Evolutionary conservation across 768 basidiomycete species (phyloP).

Genomic region (Boletus rubropictus): DNA sequence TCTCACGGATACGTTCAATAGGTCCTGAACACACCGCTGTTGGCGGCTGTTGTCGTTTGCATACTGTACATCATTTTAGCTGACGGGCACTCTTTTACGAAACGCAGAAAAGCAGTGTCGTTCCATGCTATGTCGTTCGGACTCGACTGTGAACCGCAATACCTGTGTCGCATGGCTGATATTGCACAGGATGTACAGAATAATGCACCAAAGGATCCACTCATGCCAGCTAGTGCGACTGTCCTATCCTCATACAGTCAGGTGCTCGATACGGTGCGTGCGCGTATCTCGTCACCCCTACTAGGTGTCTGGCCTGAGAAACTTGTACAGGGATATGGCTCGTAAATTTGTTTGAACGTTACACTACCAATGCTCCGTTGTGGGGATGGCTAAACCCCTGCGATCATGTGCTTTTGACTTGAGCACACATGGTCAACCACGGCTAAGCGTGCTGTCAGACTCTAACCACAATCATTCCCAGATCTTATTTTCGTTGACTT

Average conservation of each 20-base stretch:
- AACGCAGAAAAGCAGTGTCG: constrained; percentile 45
- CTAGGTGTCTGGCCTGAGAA: background rate
- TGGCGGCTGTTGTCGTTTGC: constrained; percentile 5
- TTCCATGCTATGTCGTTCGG: constrained; percentile 60
- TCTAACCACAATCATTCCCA: too few relatives aligned
- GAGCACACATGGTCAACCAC: too few relatives aligned
- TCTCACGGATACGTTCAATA: constrained; percentile 14
- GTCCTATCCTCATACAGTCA: constrained; percentile 44
- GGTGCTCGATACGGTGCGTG: constrained; percentile 46
- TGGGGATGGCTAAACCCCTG: too few relatives aligned
- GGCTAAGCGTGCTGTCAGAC: too few relatives aligned
- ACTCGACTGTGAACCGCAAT: constrained; percentile 14
- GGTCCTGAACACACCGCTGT: constrained; percentile 47
- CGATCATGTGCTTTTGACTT: too few relatives aligned
- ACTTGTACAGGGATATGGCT: too few relatives aligned
- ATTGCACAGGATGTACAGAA: constrained; percentile 47
- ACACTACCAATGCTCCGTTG: too few relatives aligned
- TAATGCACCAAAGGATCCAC: constrained; percentile 37
- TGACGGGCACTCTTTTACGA: background rate
- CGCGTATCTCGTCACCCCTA: background rate
- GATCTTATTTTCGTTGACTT: too few relatives aligned
- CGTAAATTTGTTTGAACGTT: too few relatives aligned
- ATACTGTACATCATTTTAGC: background rate
- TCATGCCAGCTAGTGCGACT: constrained; percentile 27
- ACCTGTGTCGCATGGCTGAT: constrained; percentile 45